Percentiles rank a stretch among this genome's conserved stretches.
These are phyloP conservation scores for Malassezia restricta DNA, from an alignment of 1,284 basidiomycete genomes.

Conservation along the genomic window DNA sequence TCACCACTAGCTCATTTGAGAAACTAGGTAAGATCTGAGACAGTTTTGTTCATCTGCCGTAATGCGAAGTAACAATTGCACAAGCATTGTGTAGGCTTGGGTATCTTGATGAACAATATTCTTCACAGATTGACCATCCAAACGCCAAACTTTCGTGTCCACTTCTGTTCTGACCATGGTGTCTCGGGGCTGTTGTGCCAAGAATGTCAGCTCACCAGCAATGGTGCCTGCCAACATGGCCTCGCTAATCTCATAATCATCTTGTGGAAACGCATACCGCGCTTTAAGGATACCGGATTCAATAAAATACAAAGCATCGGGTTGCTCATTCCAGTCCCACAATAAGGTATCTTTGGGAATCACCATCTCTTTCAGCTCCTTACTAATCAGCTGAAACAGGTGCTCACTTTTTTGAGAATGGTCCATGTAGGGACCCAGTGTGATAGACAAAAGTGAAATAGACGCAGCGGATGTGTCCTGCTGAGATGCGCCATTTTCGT, in stretches of 20 bases:
- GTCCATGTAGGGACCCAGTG: constrained; percentile 11
- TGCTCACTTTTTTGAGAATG: neutral
- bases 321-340: constrained; percentile 60
- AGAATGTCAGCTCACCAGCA: constrained; percentile 38
- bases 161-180: constrained; percentile 37
- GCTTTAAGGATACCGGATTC: constrained; percentile 42
- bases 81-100: constrained; percentile 19
- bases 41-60: constrained; percentile 41
- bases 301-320: constrained; percentile 55
- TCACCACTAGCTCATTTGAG: constrained; percentile 20
- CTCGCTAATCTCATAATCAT: constrained; percentile 43
- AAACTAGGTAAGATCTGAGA: constrained; percentile 42
- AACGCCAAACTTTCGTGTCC: constrained; percentile 34
- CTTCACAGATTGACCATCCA: constrained; percentile 20
- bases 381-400: constrained; percentile 51
- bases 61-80: constrained; percentile 32
- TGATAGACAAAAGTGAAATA: neutral
- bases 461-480: neutral
- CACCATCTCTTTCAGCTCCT: constrained; percentile 60
- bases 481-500: too few relatives aligned
- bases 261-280: constrained; percentile 38
- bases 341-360: constrained; percentile 57
- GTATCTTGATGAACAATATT: constrained; percentile 19
- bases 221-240: constrained; percentile 45
- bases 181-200: constrained; percentile 30